Base-by-base conservation (phyloP, 140 eudicot species). In the Senecio squalidus region DNA sequence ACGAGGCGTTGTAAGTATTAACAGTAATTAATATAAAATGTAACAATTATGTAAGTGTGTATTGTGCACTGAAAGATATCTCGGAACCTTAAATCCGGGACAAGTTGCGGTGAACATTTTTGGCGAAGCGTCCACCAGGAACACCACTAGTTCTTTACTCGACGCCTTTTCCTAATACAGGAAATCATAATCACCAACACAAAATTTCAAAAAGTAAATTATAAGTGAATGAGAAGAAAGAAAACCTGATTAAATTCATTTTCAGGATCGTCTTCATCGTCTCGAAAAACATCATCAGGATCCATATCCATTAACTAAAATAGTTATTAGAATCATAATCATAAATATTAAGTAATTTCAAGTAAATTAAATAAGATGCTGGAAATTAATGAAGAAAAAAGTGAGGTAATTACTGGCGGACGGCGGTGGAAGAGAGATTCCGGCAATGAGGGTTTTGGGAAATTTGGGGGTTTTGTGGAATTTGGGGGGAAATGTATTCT, bases 91-190 rank as follows among this genome's bases (percentile, higher is more conserved):
- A n/a, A n/a, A n/a, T n/a, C n/a, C 71, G n/a, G 72, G 66, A 57
- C 84, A 74, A 54, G 86, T 74, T 61, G 70, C 45, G 82, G 51
- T 67, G 75, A 86, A 84, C 98, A 91, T 87, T 77, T 81, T 91
- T 4, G 98, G 98, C 4, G 96, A 91, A 78, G 96, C 94, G 64
- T 91, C 98, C 57, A 91, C 85, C 60, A 91, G 56, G 59, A 83
- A 91, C 38, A 91, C 98, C 71, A 73, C 78, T 25, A 74, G 51
- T 48, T 91, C 98, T 66, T 92, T 87, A 64, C 71, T 74, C 6
- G 86, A 58, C 48, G 77, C 81, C 45, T 76, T 81, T 39, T 71
- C 93, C 96, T 92, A 60, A 2, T 29, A 30, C 13, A 33, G 9
- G n/a, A 6, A 21, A 62, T 1, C 2, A 10, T 18, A 53, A 54